Evolutionary conservation across 2,329 filamentous ascomycete species (phyloP).

Genomic region (Colletotrichum destructivum): DNA sequence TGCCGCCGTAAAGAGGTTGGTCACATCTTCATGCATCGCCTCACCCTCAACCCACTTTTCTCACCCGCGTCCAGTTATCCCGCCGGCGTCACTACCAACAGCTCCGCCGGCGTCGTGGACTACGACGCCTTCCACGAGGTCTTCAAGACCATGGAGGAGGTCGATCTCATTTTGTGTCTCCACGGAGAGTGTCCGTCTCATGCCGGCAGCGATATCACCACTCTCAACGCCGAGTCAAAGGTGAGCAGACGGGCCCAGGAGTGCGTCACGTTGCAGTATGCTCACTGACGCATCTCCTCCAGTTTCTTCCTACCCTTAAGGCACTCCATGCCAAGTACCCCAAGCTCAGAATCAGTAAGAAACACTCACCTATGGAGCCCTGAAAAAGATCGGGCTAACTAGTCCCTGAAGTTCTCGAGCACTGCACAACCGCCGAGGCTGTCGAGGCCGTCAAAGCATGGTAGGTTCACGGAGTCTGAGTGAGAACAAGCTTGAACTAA

Average conservation of each 20-base stretch:
- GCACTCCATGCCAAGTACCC: conserved; percentile 84
- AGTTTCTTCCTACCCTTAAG: conserved; percentile 84
- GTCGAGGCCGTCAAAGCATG: conserved; percentile 75
- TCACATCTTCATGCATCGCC: background rate
- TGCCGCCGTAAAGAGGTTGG: conserved; percentile 72
- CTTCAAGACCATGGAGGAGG: conserved; percentile 90
- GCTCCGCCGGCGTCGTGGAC: conserved; percentile 77
- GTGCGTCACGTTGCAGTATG: background rate
- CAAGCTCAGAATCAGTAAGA: conserved; percentile 68
- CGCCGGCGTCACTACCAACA: conserved; percentile 75
- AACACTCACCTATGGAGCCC: too few species aligned
- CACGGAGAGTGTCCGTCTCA: conserved; percentile 83
- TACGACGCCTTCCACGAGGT: conserved; percentile 82
- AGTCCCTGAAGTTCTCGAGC: conserved; percentile 72
- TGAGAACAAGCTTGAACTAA: background rate
- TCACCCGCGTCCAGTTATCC: conserved; percentile 32
- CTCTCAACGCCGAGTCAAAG: conserved; percentile 78
- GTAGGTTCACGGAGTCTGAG: background rate
- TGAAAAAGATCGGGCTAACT: background rate
- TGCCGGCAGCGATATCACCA: conserved; percentile 60
- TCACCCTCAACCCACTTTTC: background rate
- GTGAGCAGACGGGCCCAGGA: background rate
- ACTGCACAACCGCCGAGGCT: conserved; percentile 89
- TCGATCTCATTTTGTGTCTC: conserved; percentile 89
- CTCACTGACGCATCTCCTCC: background rate